Evolutionary conservation across 2,329 filamentous ascomycete genomes (phyloP).

Genomic region (Colletotrichum sidae): DNA sequence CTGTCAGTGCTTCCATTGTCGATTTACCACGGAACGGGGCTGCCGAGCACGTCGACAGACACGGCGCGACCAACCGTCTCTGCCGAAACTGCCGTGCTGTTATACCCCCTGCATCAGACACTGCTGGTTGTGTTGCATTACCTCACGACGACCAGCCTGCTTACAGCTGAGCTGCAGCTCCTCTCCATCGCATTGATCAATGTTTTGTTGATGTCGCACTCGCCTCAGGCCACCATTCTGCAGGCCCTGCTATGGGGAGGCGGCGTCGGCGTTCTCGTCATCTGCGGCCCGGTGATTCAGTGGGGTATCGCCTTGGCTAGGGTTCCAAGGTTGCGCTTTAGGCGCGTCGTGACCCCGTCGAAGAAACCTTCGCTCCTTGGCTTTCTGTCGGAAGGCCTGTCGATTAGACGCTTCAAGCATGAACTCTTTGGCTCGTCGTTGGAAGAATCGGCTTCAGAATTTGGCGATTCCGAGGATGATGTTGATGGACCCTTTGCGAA

Average conservation of each 20-base stretch:
- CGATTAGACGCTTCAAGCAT: conserved; percentile 60
- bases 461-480: conserved; percentile 45
- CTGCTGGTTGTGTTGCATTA: conserved; percentile 80
- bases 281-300: conserved; percentile 78
- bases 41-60: conserved; percentile 22
- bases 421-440: conserved; percentile 48
- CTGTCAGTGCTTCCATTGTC: conserved; percentile 74
- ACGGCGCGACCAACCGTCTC: conserved; percentile 50
- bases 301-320: conserved; percentile 89
- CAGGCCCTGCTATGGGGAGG: conserved; percentile 88
- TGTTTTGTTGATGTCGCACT: conserved; percentile 79
- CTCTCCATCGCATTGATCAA: conserved; percentile 87
- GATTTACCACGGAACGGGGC: conserved; percentile 14
- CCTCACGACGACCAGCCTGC: conserved; percentile 88
- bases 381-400: conserved; percentile 54
- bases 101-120: conserved; percentile 88
- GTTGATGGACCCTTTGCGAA: conserved; percentile 21
- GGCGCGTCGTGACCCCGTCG: conserved; percentile 59
- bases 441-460: conserved; percentile 48
- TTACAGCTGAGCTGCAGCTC: conserved; percentile 88
- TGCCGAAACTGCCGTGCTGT: conserved; percentile 69
- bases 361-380: conserved; percentile 52
- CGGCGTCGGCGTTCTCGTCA: conserved; percentile 79
- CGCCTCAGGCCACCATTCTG: conserved; percentile 86
- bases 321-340: conserved; percentile 92